A percentile compares a stretch with the other conserved stretches of the same genome.
These are phyloP conservation scores for Isoetes taiwanensis DNA, from an alignment of 75 land plant species.

Conservation along the genomic window DNA sequence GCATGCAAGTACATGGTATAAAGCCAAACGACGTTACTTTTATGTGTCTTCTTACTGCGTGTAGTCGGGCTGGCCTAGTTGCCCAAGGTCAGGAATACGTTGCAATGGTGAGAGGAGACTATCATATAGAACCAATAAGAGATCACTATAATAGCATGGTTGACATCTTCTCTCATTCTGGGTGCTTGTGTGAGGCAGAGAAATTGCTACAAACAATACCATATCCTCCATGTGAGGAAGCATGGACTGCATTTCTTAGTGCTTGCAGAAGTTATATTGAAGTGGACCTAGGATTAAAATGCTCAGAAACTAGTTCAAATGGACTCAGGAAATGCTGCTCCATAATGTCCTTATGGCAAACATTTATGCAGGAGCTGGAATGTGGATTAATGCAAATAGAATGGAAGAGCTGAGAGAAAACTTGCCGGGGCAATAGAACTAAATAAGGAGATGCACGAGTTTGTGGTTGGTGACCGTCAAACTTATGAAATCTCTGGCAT, in stretches of 20 bases:
- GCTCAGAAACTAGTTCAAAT: background rate
- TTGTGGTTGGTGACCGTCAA: conserved; percentile 31
- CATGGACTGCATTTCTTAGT: background rate
- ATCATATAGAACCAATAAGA: background rate
- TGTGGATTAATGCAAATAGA: background rate
- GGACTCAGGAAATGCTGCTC: background rate
- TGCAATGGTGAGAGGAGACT: background rate
- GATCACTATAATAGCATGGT: conserved; percentile 7
- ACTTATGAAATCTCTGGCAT: conserved; percentile 24
- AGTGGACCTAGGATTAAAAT: background rate
- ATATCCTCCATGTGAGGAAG: background rate
- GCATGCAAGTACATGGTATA: background rate
- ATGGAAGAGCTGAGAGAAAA: background rate
- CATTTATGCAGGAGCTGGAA: too few species aligned
- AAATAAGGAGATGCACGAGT: conserved; percentile 19
- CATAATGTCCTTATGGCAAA: conserved; percentile 4
- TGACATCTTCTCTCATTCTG: background rate
- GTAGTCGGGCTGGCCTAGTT: background rate
- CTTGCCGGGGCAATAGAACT: background rate
- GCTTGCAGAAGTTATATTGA: background rate
- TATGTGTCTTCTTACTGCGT: background rate
- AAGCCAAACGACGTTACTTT: background rate
- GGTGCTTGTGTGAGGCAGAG: background rate
- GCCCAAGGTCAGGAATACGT: background rate
- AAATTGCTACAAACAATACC: background rate